These are phyloP conservation scores for Apiospora kogelbergensis DNA, from an alignment of 2,329 filamentous ascomycete genomes.

Conservation along the genomic window DNA sequence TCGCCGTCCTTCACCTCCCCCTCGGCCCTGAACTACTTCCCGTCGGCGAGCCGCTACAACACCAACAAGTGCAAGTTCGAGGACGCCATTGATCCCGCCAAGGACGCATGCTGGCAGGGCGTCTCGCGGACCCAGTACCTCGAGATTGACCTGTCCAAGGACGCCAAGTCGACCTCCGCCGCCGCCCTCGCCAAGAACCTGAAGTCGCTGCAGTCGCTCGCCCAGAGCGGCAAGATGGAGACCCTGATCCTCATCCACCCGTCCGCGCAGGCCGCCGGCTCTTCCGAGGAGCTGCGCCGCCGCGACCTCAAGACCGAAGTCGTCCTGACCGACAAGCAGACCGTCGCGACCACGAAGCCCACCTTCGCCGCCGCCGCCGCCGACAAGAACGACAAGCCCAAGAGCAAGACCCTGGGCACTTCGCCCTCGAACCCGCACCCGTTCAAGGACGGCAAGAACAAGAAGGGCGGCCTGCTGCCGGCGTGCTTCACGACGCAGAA, in stretches of 20 bases:
- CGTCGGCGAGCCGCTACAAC: constrained; percentile 44
- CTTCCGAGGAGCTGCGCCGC: constrained; percentile 42
- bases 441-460: constrained; percentile 9
- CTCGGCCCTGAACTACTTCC: constrained; percentile 43
- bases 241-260: constrained; percentile 58
- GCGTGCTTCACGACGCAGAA: constrained; percentile 73
- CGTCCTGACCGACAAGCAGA: constrained; percentile 38
- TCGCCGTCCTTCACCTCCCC: constrained; percentile 48
- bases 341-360: constrained; percentile 18
- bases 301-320: constrained; percentile 44
- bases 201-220: constrained; percentile 43
- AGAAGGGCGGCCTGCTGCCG: constrained; percentile 51
- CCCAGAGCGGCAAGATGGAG: constrained; percentile 52
- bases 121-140: constrained; percentile 28
- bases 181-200: constrained; percentile 45
- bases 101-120: constrained; percentile 28
- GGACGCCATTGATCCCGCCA: constrained; percentile 24
- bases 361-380: constrained; percentile 17
- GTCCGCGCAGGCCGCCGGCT: constrained; percentile 30
- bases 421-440: constrained; percentile 30
- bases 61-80: constrained; percentile 39
- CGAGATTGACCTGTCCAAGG: constrained; percentile 29
- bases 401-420: constrained; percentile 31
- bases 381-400: constrained; percentile 23
- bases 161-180: constrained; percentile 41